Evolutionary conservation across 257 asterid species (phyloP).

Genomic region (Ilex asprella): DNA sequence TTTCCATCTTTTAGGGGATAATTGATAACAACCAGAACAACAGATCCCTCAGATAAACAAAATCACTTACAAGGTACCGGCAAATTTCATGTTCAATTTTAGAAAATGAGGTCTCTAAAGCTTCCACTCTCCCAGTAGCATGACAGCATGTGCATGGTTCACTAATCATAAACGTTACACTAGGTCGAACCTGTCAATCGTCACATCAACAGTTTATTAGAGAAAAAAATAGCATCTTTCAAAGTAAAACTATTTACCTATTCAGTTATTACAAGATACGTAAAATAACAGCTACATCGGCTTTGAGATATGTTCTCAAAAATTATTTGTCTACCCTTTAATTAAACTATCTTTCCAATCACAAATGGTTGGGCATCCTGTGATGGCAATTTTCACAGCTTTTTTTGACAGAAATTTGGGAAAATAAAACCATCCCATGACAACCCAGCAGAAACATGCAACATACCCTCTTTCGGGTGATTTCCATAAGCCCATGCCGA

Average conservation of each 20-base stretch:
- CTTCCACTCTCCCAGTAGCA: slow-evolving; percentile 95
- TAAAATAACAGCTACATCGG: no score
- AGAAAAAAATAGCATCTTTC: no score
- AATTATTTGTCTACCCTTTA: no score
- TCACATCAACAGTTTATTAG: slow-evolving; percentile 10
- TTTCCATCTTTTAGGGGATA: no score
- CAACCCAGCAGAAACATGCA: not conserved
- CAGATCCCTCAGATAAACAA: not conserved
- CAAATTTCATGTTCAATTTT: slow-evolving; percentile 90
- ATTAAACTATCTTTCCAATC: no score
- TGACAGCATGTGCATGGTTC: slow-evolving; percentile 91
- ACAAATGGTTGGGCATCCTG: not conserved
- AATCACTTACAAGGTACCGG: slow-evolving; percentile 54
- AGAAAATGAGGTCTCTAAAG: slow-evolving; percentile 88
- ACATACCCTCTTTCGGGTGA: slow-evolving; percentile 88
- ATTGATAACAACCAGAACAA: no score
- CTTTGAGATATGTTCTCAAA: no score
- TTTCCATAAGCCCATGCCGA: slow-evolving; percentile 95
- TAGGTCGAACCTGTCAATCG: slow-evolving; percentile 80
- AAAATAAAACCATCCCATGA: not conserved
- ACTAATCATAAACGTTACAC: slow-evolving; percentile 93
- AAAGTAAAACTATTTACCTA: no score
- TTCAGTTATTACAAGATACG: no score
- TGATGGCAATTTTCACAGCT: not conserved
- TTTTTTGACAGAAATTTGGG: not conserved